A percentile compares a stretch with the other conserved stretches of the same genome.
Evolutionary conservation across 352 stramenopile species (phyloP).

Genomic region (Saprolegnia diclina): DNA sequence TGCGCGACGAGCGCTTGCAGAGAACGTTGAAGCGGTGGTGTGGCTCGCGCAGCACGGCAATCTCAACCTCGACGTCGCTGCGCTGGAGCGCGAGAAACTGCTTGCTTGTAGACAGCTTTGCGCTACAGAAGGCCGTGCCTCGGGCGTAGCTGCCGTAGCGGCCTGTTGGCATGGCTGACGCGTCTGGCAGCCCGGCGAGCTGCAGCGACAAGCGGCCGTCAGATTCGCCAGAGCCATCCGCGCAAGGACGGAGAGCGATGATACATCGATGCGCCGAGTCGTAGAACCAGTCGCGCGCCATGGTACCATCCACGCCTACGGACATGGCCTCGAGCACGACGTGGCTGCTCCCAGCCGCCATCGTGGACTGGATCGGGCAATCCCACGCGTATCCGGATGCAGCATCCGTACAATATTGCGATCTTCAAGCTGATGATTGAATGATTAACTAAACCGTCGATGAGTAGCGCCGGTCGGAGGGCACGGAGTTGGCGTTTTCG

Average conservation of each 20-base stretch:
- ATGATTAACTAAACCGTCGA: no score
- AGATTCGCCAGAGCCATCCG: background rate
- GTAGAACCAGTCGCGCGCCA: background rate
- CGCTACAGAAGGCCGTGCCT: background rate
- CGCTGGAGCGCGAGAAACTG: slow-evolving; percentile 71
- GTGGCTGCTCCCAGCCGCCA: background rate
- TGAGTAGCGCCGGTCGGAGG: no score
- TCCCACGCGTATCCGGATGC: background rate
- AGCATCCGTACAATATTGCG: no score
- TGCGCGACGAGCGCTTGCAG: slow-evolving; percentile 37
- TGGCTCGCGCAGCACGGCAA: slow-evolving; percentile 41
- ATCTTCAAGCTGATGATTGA: no score
- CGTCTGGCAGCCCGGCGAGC: background rate
- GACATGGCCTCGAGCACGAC: background rate
- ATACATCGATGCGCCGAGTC: background rate
- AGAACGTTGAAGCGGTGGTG: slow-evolving; percentile 58
- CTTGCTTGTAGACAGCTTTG: slow-evolving; percentile 48
- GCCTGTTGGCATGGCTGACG: background rate
- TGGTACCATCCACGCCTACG: background rate
- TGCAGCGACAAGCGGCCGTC: background rate
- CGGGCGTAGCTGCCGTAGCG: background rate
- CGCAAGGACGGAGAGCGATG: background rate
- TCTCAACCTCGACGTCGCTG: slow-evolving; percentile 77
- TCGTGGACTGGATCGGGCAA: background rate
- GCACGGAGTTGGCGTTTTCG: no score